A percentile compares a stretch with the other conserved stretches of the same genome.
phyloP scores from a whole-genome alignment of 768 basidiomycete species.

The Tephrocybe rancida region DNA sequence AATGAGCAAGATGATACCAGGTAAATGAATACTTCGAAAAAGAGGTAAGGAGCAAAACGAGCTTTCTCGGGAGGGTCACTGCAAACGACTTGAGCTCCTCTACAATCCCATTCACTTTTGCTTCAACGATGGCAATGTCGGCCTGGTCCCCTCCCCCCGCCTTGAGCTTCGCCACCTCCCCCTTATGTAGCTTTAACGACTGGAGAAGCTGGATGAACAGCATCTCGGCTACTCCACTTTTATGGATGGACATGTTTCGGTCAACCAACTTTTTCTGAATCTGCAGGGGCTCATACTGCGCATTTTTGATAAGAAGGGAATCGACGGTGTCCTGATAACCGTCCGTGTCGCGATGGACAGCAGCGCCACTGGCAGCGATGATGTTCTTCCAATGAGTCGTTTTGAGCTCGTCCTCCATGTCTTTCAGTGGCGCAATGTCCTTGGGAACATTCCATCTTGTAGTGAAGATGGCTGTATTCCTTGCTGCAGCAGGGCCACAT shows the following conservation, averaged over 20 bases:
- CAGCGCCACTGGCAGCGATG: not conserved
- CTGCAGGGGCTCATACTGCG: too few relatives aligned
- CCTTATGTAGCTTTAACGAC: not conserved
- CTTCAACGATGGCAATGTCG: not conserved
- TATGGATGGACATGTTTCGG: too few relatives aligned
- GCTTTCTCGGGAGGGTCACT: not conserved
- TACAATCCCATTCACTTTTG: not conserved
- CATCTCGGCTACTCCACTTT: too few relatives aligned
- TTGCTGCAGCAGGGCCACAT: not conserved
- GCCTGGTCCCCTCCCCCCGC: not conserved
- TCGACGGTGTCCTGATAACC: not conserved
- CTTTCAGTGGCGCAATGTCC: not conserved
- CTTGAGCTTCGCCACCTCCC: not conserved
- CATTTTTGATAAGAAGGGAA: too few relatives aligned
- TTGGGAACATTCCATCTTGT: not conserved
- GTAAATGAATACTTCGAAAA: not conserved
- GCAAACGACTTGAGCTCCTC: not conserved
- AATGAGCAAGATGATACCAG: not conserved
- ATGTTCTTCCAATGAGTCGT: not conserved
- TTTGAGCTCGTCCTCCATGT: not conserved
- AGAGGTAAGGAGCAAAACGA: not conserved
- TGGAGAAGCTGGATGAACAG: not conserved
- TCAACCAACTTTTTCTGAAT: too few relatives aligned
- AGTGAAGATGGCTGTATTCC: not conserved
- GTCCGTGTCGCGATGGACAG: not conserved